Percentiles rank a stretch among this genome's conserved stretches.
Conservation (phyloP, 768 basidiomycete species). For the Gymnopilus junonius region DNA sequence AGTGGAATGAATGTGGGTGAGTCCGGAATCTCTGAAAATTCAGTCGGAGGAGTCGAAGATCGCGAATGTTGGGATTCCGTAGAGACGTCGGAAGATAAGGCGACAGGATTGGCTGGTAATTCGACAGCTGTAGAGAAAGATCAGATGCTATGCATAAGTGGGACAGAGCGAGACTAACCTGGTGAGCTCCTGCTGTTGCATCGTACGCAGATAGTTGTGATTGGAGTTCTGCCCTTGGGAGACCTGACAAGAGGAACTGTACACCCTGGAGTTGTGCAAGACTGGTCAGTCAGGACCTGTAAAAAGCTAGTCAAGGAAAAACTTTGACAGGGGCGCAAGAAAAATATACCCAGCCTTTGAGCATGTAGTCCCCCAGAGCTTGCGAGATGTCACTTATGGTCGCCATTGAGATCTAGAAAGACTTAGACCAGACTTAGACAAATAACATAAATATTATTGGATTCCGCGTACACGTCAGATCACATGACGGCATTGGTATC, state of each 20-base stretch:
- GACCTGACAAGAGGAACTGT: slow-evolving; percentile 77
- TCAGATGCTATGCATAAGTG: not conserved
- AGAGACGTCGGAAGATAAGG: slow-evolving; percentile 33
- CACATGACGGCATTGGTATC: slow-evolving; percentile 21
- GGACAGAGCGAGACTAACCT: slow-evolving; percentile 28
- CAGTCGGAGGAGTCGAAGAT: slow-evolving; percentile 79
- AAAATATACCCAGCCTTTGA: slow-evolving; percentile 72
- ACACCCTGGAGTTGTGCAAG: slow-evolving; percentile 62
- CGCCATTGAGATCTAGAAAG: slow-evolving; percentile 55
- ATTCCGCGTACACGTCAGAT: slow-evolving; percentile 9
- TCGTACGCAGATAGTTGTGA: slow-evolving; percentile 61
- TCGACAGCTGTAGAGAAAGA: not conserved
- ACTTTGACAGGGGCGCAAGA: not conserved
- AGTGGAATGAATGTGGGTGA: slow-evolving; percentile 69
- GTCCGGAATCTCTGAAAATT: slow-evolving; percentile 62
- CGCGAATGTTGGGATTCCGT: slow-evolving; percentile 60
- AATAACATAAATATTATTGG: not conserved
- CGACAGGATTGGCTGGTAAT: not conserved
- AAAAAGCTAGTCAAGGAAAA: not conserved
- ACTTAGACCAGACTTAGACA: no score
- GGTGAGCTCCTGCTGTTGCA: slow-evolving; percentile 49
- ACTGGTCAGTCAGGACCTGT: slow-evolving; percentile 67
- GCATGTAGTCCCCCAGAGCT: slow-evolving; percentile 70
- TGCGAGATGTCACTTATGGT: slow-evolving; percentile 60
- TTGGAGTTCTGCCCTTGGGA: slow-evolving; percentile 51